Percentiles rank a stretch among this genome's conserved stretches.
Evolutionary conservation across 176 grass and related monocot genomes (phyloP).

Genomic region (Rhynchospora tenuis): DNA sequence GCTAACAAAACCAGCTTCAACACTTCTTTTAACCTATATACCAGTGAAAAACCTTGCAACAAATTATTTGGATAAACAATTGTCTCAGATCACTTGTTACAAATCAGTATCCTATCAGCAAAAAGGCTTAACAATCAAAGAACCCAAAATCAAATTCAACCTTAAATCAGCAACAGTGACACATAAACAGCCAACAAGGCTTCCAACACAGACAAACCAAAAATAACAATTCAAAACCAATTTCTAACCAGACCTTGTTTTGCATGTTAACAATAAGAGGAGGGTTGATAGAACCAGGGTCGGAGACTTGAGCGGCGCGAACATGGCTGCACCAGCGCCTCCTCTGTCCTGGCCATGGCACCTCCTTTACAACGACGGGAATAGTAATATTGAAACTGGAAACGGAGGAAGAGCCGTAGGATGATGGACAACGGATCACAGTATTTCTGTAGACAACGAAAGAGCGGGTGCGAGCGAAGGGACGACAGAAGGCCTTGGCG

Average conservation of each 20-base stretch:
- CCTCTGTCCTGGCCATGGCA: neutral
- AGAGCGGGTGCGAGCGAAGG: neutral
- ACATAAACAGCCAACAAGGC: no score
- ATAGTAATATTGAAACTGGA: neutral
- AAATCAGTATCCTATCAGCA: neutral
- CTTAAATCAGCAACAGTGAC: neutral
- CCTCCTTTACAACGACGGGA: neutral
- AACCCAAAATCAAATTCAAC: neutral
- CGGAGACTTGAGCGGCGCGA: neutral
- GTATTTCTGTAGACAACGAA: neutral
- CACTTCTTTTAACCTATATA: neutral
- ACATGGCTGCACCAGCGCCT: neutral
- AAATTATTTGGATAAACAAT: neutral
- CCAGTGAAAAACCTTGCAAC: neutral
- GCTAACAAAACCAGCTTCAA: neutral
- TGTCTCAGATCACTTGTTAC: neutral
- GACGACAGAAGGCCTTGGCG: neutral
- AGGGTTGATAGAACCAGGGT: constrained; percentile 16
- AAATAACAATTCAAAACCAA: neutral
- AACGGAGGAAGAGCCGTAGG: neutral
- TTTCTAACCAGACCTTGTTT: constrained; percentile 1
- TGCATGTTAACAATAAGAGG: constrained; percentile 21
- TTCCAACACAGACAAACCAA: neutral
- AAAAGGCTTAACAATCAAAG: neutral
- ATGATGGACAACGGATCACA: neutral